Evolutionary conservation across 1,284 basidiomycete species (phyloP), one percentile per base, ranked within the genome.

Genomic region (Pholiota adiposa): DNA sequence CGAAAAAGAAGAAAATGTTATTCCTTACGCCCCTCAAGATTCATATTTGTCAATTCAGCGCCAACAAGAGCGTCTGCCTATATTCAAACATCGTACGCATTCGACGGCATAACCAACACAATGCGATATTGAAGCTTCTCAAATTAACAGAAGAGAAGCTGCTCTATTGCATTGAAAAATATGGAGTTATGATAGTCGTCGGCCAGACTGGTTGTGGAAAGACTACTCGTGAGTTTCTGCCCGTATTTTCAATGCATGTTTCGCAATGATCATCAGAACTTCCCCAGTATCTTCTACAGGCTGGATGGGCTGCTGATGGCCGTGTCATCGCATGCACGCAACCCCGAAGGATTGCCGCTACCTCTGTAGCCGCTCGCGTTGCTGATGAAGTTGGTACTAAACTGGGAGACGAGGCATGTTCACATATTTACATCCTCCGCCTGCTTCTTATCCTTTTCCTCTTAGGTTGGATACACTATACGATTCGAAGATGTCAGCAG

Each of bases 191-290:
- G 2, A 94, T 99, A 55, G 87, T 97, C 4, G 92, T 98, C 21
- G 96, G 95, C 11, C 95, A 98, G 71, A 99, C 97, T 0, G 97
- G 97, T 3, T 97, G 93, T 60, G 97, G 97, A 59, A 99, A 99
- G 78, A 97, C 96, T 9, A 98, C 96, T 63, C 95, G 94, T 96
- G 66, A 73, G 89, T 81, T 46, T 19, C 33, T 38, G 51, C 48
- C n/a, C 31, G 33, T 38, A 31, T 21, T 36, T 34, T 25, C 54
- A 9, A 18, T 27, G 19, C 46, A 46, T 25, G 31, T 36, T 58
- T 54, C 40, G 36, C 60, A 54, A 66, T 67, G 54, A 56, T 64
- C 56, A 63, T 54, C 59, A 94, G 95, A 98, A 74, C 83, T 99
- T 54, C 97, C 97, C 0, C 97, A 98, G 72, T 98, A 93, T 75